Percentiles rank a stretch among this genome's conserved stretches.
phyloP scores from a whole-genome alignment of 768 basidiomycete species.

The Leucocoprinus sp. region DNA sequence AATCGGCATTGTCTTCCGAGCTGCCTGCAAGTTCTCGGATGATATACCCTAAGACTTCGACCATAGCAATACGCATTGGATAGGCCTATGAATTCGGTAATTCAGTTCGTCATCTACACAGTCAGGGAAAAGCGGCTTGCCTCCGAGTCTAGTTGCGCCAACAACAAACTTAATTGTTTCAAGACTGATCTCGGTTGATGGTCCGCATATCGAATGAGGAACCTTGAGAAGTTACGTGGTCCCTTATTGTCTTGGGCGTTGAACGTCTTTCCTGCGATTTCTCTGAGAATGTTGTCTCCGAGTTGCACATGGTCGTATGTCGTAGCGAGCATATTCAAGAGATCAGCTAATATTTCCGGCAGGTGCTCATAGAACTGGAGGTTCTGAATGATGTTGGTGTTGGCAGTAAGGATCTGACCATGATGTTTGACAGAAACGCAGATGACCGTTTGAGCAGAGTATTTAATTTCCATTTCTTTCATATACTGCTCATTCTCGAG shows the following conservation, averaged over 20 bases:
- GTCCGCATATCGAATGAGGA: constrained; percentile 77
- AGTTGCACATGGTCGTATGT: constrained; percentile 87
- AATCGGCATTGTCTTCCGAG: constrained; percentile 37
- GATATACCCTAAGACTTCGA: constrained; percentile 83
- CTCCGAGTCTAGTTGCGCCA: constrained; percentile 87
- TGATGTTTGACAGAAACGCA: constrained; percentile 91
- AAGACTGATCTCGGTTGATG: constrained; percentile 70
- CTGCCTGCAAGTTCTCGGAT: constrained; percentile 71
- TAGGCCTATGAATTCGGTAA: constrained; percentile 53
- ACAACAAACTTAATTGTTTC: constrained; percentile 83
- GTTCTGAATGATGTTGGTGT: constrained; percentile 85
- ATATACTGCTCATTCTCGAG: constrained; percentile 83
- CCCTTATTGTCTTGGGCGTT: constrained; percentile 80
- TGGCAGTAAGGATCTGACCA: constrained; percentile 72
- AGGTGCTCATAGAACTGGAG: constrained; percentile 94
- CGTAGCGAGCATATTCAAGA: constrained; percentile 66
- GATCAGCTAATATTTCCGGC: constrained; percentile 90
- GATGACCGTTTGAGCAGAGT: constrained; percentile 80
- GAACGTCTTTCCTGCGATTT: constrained; percentile 75
- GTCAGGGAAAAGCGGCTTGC: constrained; percentile 28
- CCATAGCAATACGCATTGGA: constrained; percentile 90
- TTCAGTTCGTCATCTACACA: no score
- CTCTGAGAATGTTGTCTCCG: constrained; percentile 85
- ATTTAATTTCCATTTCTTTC: constrained; percentile 65
- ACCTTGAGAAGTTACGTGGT: constrained; percentile 76